These are phyloP conservation scores for Boechera divaricarpa DNA, from an alignment of 345 rosid genomes.

Conservation along the genomic window DNA sequence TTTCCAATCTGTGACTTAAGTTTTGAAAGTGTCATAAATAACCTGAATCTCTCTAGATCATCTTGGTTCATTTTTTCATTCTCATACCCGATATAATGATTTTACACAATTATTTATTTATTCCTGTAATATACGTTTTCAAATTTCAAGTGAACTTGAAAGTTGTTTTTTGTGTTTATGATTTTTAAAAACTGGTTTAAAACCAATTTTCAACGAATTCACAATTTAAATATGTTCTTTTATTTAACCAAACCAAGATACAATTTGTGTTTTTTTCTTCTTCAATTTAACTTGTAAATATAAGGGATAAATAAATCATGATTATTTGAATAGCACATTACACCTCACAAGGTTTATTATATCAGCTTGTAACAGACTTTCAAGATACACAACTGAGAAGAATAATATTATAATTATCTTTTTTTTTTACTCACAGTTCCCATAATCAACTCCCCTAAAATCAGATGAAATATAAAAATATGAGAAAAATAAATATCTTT, in stretches of 20 bases:
- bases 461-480: background rate
- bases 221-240: too few species aligned
- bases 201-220: background rate
- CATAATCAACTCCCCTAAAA: conserved; percentile 18
- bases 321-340: background rate
- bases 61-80: conserved; percentile 8
- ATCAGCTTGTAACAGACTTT: background rate
- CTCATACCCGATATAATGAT: background rate
- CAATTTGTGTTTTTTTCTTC: too few species aligned
- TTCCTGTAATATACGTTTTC: too few species aligned
- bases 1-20: background rate
- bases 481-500: background rate
- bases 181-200: background rate
- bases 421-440: conserved; percentile 1
- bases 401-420: background rate
- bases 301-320: background rate
- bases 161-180: background rate
- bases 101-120: too few species aligned
- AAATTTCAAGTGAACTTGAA: too few species aligned
- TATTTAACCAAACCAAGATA: background rate
- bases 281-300: background rate
- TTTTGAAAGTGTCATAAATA: background rate
- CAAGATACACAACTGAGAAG: conserved; percentile 7
- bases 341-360: too few species aligned
- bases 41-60: conserved; percentile 7